Evolutionary conservation across 139 green algal genomes (phyloP).

Genomic region (Asterochloris sp.): DNA sequence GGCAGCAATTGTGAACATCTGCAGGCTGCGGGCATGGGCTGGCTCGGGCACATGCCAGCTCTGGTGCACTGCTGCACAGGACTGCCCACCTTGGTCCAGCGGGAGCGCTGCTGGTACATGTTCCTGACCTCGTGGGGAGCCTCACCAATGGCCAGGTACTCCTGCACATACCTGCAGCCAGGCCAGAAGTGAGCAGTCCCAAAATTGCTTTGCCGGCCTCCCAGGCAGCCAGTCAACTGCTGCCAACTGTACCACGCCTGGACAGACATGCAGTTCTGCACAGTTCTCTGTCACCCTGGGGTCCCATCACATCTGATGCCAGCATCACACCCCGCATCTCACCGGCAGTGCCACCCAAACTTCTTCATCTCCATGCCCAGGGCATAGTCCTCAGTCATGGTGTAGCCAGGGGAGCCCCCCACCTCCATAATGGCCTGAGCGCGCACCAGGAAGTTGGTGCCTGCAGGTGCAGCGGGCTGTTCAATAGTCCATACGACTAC

Average conservation of each 20-base stretch:
- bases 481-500: no score
- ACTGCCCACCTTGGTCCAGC: conserved; percentile 61
- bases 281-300: no score
- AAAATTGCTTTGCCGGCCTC: no score
- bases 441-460: conserved; percentile 33
- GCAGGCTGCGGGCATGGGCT: background rate
- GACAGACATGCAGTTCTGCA: no score
- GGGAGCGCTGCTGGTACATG: conserved; percentile 58
- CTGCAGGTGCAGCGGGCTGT: background rate
- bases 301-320: no score
- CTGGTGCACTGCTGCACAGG: background rate
- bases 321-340: no score
- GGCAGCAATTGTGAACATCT: background rate
- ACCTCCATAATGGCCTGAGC: conserved; percentile 31
- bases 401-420: conserved; percentile 56
- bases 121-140: conserved; percentile 61
- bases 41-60: background rate
- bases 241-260: no score
- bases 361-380: conserved; percentile 52
- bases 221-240: no score
- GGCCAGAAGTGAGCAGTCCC: no score
- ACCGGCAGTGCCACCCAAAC: conserved; percentile 29
- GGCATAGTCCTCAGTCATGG: conserved; percentile 53
- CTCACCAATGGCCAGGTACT: conserved; percentile 60
- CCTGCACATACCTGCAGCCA: conserved; percentile 37